These are phyloP conservation scores for Penicillium concentricum DNA, from an alignment of 2,329 filamentous ascomycete species.

Conservation along the genomic window DNA sequence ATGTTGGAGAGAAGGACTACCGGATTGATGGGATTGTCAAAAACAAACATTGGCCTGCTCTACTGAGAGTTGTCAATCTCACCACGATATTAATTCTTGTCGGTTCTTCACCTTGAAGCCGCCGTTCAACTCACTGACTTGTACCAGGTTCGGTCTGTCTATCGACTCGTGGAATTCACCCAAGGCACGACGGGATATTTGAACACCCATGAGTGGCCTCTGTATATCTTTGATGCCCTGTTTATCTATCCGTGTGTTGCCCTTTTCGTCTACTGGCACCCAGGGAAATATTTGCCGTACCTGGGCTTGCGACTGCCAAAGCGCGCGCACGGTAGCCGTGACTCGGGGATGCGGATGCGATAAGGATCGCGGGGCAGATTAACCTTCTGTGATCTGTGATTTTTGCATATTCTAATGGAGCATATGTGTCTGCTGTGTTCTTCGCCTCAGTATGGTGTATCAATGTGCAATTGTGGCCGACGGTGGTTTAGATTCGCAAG, in stretches of 20 bases:
- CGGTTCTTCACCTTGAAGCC: background rate
- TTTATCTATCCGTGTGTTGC: conserved; percentile 37
- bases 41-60: conserved; percentile 31
- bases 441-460: background rate
- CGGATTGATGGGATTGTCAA: conserved; percentile 22
- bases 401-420: background rate
- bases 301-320: conserved; percentile 35
- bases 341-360: background rate
- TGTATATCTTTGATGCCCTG: conserved; percentile 48
- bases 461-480: background rate
- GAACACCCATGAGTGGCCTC: conserved; percentile 43
- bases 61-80: conserved; percentile 34
- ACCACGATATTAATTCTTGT: conserved; percentile 33
- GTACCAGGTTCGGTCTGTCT: conserved; percentile 43
- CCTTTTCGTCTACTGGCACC: conserved; percentile 36
- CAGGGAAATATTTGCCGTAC: conserved; percentile 34
- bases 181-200: conserved; percentile 44
- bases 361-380: background rate
- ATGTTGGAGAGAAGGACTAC: conserved; percentile 14
- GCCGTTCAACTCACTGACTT: conserved; percentile 6
- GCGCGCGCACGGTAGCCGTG: conserved; percentile 12
- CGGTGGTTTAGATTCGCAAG: background rate
- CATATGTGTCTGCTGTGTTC: background rate
- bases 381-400: background rate
- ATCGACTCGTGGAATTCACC: conserved; percentile 51